phyloP scores from a whole-genome alignment of 345 rosid genomes.

The Psidium guajava region DNA sequence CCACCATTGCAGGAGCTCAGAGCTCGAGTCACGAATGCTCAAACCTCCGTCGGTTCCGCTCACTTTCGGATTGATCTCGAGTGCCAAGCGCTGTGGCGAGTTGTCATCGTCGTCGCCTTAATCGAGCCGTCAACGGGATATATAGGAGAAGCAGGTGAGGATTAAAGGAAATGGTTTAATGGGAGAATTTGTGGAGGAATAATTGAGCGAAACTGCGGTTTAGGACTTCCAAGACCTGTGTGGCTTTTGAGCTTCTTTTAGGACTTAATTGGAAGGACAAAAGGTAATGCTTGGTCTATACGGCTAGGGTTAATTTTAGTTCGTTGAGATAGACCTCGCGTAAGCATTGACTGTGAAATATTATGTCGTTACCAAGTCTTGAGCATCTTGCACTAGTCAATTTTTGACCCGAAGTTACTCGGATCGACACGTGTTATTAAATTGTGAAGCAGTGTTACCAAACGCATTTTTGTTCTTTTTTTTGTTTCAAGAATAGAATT shows the following conservation, averaged over 20 bases:
- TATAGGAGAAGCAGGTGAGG: not conserved
- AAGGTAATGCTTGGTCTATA: too few relatives aligned
- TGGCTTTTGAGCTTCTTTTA: not conserved
- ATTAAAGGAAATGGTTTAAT: too few relatives aligned
- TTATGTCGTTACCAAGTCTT: not conserved
- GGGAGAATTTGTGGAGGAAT: not conserved
- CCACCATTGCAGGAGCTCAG: slow-evolving; percentile 9
- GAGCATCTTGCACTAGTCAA: not conserved
- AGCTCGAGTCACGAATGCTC: too few relatives aligned
- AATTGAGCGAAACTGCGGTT: not conserved
- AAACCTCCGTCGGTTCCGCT: not conserved
- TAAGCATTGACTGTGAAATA: not conserved
- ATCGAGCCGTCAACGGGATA: not conserved
- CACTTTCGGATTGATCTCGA: not conserved
- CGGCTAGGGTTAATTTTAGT: too few relatives aligned
- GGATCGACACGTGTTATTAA: not conserved
- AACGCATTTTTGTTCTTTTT: too few relatives aligned
- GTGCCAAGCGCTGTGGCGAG: not conserved
- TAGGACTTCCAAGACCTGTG: not conserved
- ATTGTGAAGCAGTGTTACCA: too few relatives aligned
- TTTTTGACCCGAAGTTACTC: not conserved
- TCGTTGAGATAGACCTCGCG: too few relatives aligned
- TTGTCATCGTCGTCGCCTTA: not conserved
- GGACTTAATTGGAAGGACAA: too few relatives aligned
- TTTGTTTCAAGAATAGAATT: too few relatives aligned